A percentile compares a stretch with the other conserved stretches of the same genome.
Conservation (phyloP, 2,329 filamentous ascomycete genomes). For the Nannizzia gypsea region DNA sequence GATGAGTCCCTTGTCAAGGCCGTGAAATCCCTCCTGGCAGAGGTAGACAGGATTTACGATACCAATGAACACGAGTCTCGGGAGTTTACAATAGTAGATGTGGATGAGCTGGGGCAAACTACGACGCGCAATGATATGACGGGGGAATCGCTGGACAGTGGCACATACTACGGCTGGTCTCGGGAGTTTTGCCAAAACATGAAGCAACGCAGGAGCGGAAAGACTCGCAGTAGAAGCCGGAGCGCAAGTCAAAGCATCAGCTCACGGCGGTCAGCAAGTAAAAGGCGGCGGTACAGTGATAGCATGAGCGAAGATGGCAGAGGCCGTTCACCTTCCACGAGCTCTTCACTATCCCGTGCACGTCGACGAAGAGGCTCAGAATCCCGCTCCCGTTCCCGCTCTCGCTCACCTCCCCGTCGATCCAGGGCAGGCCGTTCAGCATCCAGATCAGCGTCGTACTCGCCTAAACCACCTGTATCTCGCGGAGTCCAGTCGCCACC, state of each 20-base stretch:
- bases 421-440: constrained; percentile 14
- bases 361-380: constrained; percentile 14
- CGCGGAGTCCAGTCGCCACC: constrained; percentile 6
- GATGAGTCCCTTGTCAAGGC: constrained; percentile 53
- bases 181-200: constrained; percentile 68
- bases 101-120: constrained; percentile 65
- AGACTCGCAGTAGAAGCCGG: constrained; percentile 26
- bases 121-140: constrained; percentile 55
- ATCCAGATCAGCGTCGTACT: constrained; percentile 18
- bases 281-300: constrained; percentile 31
- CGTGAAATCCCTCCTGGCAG: constrained; percentile 57
- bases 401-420: constrained; percentile 18
- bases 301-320: constrained; percentile 23
- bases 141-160: constrained; percentile 51
- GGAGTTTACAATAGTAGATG: constrained; percentile 44
- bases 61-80: constrained; percentile 39
- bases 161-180: constrained; percentile 85
- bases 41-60: constrained; percentile 57
- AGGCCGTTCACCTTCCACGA: constrained; percentile 15
- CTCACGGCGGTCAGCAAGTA: constrained; percentile 30
- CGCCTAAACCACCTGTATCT: constrained; percentile 15
- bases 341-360: constrained; percentile 20
- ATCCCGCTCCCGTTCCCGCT: constrained; percentile 22
- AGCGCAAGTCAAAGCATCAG: constrained; percentile 39
- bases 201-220: constrained; percentile 40